phyloP scores from a whole-genome alignment of 306 rosid genomes.

The Psophocarpus tetragonolobus region DNA sequence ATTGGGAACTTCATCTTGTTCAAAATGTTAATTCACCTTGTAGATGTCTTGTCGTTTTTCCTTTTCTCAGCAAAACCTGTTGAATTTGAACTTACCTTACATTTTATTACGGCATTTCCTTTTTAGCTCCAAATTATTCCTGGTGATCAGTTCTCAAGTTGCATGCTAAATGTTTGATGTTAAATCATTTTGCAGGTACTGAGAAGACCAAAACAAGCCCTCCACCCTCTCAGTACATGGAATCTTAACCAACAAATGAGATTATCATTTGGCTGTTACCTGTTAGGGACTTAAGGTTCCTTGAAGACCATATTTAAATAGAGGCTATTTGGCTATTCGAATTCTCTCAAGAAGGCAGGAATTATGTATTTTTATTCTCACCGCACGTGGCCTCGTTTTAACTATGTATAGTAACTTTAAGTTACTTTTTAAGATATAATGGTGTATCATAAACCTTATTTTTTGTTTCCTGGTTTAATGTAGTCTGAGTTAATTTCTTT shows the following conservation, averaged over 20 bases:
- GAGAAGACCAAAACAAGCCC: conserved; percentile 87
- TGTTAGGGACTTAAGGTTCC: conserved; percentile 34
- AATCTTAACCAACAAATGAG: conserved; percentile 49
- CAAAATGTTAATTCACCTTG: background rate
- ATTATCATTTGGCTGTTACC: conserved; percentile 28
- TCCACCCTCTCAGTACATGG: conserved; percentile 90
- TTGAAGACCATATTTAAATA: conserved; percentile 35
- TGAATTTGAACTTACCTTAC: background rate
- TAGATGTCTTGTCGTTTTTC: conserved; percentile 2
- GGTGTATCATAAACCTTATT: conserved; percentile 25
- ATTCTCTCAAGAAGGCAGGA: conserved; percentile 37
- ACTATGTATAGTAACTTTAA: conserved; percentile 42
- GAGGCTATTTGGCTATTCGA: conserved; percentile 40
- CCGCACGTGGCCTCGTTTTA: conserved; percentile 31
- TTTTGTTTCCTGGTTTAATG: conserved; percentile 27
- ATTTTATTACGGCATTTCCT: background rate
- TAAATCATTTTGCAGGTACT: conserved; percentile 56
- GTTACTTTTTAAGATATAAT: conserved; percentile 27
- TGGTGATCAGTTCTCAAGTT: background rate
- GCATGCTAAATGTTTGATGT: conserved; percentile 26
- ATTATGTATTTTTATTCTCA: conserved; percentile 33
- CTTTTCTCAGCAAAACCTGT: conserved; percentile 1
- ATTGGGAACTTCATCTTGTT: conserved; percentile 1
- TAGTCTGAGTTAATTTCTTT: conserved; percentile 32
- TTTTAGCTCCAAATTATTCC: background rate